A percentile compares a stretch with the other conserved stretches of the same genome.
phyloP scores from a whole-genome alignment of 192 early-diverging fungal species.

The Radiomyces spectabilis region DNA sequence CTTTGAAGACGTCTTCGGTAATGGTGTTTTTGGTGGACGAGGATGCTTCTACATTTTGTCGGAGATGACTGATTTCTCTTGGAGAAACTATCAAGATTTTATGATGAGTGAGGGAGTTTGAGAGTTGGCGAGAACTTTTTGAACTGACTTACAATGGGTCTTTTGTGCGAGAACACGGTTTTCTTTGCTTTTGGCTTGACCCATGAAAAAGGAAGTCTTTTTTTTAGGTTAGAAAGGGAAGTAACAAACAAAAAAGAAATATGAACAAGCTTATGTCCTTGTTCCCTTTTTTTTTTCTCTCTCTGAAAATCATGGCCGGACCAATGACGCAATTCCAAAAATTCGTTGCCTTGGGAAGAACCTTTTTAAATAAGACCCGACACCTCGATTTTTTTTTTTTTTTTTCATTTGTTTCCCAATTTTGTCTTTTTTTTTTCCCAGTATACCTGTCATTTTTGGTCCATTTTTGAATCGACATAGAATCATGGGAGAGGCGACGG shows the following conservation, averaged over 20 bases:
- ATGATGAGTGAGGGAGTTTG: background rate
- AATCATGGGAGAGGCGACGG: background rate
- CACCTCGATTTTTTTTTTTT: too few species aligned
- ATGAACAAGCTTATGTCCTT: too few species aligned
- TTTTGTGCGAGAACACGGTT: constrained; percentile 35
- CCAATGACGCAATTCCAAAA: too few species aligned
- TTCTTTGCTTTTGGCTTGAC: constrained; percentile 46
- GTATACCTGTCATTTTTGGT: too few species aligned
- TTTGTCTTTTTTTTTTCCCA: background rate
- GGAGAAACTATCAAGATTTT: constrained; percentile 30
- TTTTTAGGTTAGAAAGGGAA: background rate
- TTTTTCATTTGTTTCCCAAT: background rate
- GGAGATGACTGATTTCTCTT: constrained; percentile 39
- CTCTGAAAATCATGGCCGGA: too few species aligned
- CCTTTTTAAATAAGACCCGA: too few species aligned
- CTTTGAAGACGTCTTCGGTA: constrained; percentile 64
- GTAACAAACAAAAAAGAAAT: background rate
- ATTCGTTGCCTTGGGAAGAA: too few species aligned
- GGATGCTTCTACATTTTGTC: constrained; percentile 36
- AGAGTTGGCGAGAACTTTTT: background rate
- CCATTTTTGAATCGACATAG: too few species aligned
- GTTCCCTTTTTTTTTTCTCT: too few species aligned
- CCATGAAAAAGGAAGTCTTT: constrained; percentile 22
- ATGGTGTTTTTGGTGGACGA: constrained; percentile 38
- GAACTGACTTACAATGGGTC: constrained; percentile 35